A percentile compares a stretch with the other conserved stretches of the same genome.
Evolutionary conservation across 768 basidiomycete genomes (phyloP).

Genomic region (Boletus sp.): DNA sequence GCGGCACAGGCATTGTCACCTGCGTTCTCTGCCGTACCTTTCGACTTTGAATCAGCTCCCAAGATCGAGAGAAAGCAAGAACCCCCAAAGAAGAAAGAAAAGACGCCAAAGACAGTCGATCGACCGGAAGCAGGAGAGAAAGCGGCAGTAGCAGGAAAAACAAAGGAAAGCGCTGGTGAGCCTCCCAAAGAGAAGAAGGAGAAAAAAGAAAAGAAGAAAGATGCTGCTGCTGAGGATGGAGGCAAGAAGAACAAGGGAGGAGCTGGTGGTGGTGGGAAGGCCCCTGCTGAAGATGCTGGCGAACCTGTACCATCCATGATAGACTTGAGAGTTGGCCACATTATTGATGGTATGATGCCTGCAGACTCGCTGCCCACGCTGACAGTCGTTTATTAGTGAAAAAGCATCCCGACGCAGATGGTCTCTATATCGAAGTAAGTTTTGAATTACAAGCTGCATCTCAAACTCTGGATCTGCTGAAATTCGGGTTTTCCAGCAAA

Average conservation of each 20-base stretch:
- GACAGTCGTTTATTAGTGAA: constrained; percentile 54
- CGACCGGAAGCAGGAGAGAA: constrained; percentile 24
- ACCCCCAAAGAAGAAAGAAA: constrained; percentile 76
- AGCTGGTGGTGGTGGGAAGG: constrained; percentile 29
- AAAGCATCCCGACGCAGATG: constrained; percentile 96
- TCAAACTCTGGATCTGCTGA: background rate
- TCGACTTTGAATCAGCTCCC: constrained; percentile 79
- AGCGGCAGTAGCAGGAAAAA: constrained; percentile 30
- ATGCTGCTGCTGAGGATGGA: constrained; percentile 42
- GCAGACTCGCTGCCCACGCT: background rate
- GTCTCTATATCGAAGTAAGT: constrained; percentile 89
- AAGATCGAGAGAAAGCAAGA: constrained; percentile 69
- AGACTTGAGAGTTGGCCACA: constrained; percentile 91
- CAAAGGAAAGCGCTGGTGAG: constrained; percentile 40
- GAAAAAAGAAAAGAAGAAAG: constrained; percentile 56
- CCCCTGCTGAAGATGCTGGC: constrained; percentile 59
- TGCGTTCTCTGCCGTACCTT: constrained; percentile 53
- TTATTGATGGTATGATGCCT: constrained; percentile 74
- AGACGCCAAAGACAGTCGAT: constrained; percentile 40
- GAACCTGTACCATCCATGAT: constrained; percentile 95
- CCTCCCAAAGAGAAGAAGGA: constrained; percentile 31
- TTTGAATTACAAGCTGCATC: background rate
- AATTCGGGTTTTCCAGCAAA: constrained; percentile 57
- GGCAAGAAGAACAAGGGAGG: constrained; percentile 43
- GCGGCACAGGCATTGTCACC: constrained; percentile 52